Conservation (phyloP, 352 stramenopile genomes). For the Globisporangium takayamanum region DNA sequence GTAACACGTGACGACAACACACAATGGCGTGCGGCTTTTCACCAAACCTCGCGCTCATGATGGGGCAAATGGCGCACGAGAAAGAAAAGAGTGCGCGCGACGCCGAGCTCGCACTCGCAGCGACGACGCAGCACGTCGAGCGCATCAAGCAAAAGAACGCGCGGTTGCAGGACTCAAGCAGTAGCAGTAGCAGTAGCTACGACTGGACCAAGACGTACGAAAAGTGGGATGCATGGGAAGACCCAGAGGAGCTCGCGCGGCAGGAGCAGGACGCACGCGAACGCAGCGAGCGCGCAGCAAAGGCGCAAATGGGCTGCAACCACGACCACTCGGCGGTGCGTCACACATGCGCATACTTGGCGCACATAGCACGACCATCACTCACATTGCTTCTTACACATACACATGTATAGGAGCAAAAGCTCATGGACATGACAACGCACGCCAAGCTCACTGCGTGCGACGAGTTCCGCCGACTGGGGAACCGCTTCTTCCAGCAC, state of each 20-base stretch:
- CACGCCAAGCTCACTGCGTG: constrained; percentile 49
- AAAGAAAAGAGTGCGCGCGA: constrained; percentile 43
- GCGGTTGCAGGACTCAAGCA: constrained; percentile 2
- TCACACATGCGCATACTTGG: background rate
- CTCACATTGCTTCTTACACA: constrained; percentile 6
- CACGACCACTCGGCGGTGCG: constrained; percentile 73
- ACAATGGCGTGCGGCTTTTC: constrained; percentile 64
- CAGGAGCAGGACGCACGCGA: constrained; percentile 57
- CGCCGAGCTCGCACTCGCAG: constrained; percentile 23
- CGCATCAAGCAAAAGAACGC: constrained; percentile 31
- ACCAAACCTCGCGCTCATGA: constrained; percentile 58
- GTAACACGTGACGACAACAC: background rate
- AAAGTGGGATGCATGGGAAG: constrained; percentile 75
- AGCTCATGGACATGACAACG: constrained; percentile 83
- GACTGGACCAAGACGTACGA: constrained; percentile 79
- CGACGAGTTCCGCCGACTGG: constrained; percentile 60
- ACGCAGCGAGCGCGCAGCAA: constrained; percentile 44
- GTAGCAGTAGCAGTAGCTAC: constrained; percentile 13
- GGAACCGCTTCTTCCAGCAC: constrained; percentile 72
- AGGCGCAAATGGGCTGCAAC: constrained; percentile 57
- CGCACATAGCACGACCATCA: background rate
- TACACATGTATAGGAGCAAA: constrained; percentile 40
- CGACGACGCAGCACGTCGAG: constrained; percentile 35
- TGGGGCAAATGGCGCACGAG: constrained; percentile 54
- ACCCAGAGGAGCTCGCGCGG: constrained; percentile 68